A percentile compares a stretch with the other conserved stretches of the same genome.
Evolutionary conservation across 2,329 filamentous ascomycete genomes (phyloP).

Genomic region (Sporothrix luriei): DNA sequence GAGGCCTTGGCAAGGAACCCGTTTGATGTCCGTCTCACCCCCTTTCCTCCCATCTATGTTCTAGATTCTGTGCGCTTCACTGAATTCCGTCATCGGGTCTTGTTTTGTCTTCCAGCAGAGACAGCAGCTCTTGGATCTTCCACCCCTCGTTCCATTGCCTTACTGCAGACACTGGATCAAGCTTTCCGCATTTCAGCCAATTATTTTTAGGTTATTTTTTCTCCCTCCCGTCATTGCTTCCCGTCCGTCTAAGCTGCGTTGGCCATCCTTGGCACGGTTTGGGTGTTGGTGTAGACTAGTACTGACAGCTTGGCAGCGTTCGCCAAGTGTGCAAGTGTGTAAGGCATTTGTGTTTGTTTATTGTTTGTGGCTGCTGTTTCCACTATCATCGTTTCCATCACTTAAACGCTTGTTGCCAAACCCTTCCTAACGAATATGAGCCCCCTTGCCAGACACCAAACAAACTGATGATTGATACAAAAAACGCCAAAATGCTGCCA

Average conservation of each 20-base stretch:
- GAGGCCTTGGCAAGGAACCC: conserved; percentile 6
- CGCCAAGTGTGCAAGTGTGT: not conserved
- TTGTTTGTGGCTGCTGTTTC: conserved; percentile 5
- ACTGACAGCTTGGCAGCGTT: conserved; percentile 4
- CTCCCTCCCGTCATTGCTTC: not conserved
- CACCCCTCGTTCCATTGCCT: conserved; percentile 8
- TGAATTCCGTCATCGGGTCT: not conserved
- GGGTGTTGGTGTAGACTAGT: not conserved
- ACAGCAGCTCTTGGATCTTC: not conserved
- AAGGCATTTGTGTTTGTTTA: not conserved
- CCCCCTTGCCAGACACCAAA: not conserved
- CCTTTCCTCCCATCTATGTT: conserved; percentile 1
- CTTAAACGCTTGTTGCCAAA: conserved; percentile 7
- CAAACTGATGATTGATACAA: not conserved
- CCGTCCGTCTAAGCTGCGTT: conserved; percentile 29
- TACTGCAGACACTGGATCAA: not conserved
- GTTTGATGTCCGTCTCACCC: conserved; percentile 27
- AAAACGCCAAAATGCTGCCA: conserved; percentile 5
- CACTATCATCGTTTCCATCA: conserved; percentile 7
- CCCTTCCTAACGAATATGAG: not conserved
- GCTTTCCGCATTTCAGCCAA: conserved; percentile 23
- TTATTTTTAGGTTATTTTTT: conserved; percentile 4
- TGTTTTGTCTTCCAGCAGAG: not conserved
- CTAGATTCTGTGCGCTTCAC: not conserved
- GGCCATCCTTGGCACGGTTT: conserved; percentile 28